phyloP scores from a whole-genome alignment of 1,284 basidiomycete species.

The Somion occarium region DNA sequence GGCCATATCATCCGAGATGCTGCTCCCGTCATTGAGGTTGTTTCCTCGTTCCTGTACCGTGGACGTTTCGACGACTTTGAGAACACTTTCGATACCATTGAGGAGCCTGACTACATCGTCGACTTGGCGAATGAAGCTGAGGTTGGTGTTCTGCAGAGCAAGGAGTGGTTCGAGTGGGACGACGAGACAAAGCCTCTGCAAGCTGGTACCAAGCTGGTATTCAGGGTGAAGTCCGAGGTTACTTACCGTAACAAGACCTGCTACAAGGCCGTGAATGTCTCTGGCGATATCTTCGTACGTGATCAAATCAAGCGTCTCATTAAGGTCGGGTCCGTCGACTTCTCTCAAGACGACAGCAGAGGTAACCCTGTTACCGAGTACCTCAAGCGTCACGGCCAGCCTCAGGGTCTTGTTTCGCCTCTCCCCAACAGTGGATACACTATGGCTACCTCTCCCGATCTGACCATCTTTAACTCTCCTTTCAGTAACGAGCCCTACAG shows the following conservation, averaged over 20 bases:
- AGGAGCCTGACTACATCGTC: constrained; percentile 87
- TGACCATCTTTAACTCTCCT: constrained; percentile 70
- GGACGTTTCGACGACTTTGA: constrained; percentile 91
- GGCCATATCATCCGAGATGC: constrained; percentile 77
- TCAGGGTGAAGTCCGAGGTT: constrained; percentile 84
- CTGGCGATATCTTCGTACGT: constrained; percentile 82
- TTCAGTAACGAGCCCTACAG: constrained; percentile 95
- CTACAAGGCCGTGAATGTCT: constrained; percentile 79
- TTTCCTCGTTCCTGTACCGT: constrained; percentile 95
- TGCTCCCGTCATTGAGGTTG: constrained; percentile 86
- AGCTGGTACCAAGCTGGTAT: constrained; percentile 81
- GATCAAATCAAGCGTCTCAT: constrained; percentile 83
- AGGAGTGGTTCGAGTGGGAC: constrained; percentile 98
- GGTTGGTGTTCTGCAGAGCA: constrained; percentile 89
- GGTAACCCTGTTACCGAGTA: constrained; percentile 95
- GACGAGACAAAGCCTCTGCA: constrained; percentile 76
- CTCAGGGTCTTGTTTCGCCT: constrained; percentile 73
- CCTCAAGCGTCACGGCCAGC: constrained; percentile 84
- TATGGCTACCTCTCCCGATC: constrained; percentile 54
- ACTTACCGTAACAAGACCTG: constrained; percentile 90
- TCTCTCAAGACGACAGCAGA: constrained; percentile 80
- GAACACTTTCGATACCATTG: constrained; percentile 92
- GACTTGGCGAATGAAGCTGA: constrained; percentile 73
- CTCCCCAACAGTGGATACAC: constrained; percentile 86
- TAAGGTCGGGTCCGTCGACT: constrained; percentile 86